Percentiles rank a stretch among this genome's conserved stretches.
Conservation (phyloP, 192 early-diverging fungal genomes). For the Chytriomyces hyalinus region DNA sequence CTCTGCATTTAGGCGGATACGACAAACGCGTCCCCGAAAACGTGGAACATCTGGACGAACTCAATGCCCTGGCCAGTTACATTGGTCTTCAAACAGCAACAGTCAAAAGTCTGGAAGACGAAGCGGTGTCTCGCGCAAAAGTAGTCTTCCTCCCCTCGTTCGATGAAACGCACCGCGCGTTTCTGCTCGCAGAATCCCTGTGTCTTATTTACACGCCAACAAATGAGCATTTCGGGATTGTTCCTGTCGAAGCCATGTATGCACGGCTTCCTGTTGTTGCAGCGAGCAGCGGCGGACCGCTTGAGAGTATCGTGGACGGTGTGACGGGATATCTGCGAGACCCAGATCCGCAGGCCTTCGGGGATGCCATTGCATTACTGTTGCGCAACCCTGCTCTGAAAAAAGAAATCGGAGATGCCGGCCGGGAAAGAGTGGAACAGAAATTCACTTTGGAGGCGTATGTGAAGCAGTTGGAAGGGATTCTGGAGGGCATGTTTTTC, state of each 20-base stretch:
- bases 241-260: slow-evolving; percentile 97
- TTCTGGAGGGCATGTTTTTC: slow-evolving; percentile 48
- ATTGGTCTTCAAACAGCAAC: slow-evolving; percentile 55
- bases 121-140: slow-evolving; percentile 38
- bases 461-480: slow-evolving; percentile 67
- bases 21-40: slow-evolving; percentile 86
- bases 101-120: slow-evolving; percentile 40
- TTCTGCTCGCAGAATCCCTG: slow-evolving; percentile 64
- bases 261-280: slow-evolving; percentile 86
- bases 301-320: slow-evolving; percentile 76
- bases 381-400: slow-evolving; percentile 32
- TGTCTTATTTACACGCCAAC: slow-evolving; percentile 88
- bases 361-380: slow-evolving; percentile 66
- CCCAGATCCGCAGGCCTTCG: slow-evolving; percentile 65
- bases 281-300: slow-evolving; percentile 82
- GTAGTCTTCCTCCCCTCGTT: slow-evolving; percentile 91
- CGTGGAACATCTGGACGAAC: slow-evolving; percentile 77
- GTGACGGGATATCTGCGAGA: slow-evolving; percentile 80
- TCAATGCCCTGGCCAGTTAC: slow-evolving; percentile 61
- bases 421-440: slow-evolving; percentile 63
- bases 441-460: slow-evolving; percentile 73
- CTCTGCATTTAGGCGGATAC: slow-evolving; percentile 72
- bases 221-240: slow-evolving; percentile 96
- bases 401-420: slow-evolving; percentile 68
- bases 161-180: slow-evolving; percentile 77